Conservation (phyloP, 2,329 filamentous ascomycete genomes). For the Didymella sp. region DNA sequence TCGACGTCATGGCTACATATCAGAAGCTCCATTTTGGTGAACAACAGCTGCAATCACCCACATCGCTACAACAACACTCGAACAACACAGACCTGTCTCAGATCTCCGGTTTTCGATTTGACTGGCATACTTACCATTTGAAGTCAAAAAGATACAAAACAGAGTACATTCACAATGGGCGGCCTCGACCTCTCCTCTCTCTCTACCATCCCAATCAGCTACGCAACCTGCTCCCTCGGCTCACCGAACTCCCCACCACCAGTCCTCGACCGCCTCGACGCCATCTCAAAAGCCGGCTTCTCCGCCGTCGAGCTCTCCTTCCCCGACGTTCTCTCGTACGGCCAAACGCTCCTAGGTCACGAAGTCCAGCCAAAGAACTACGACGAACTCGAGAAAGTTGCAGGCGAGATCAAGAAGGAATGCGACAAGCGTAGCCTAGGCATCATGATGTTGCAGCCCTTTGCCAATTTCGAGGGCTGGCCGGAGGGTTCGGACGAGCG, state of each 20-base stretch:
- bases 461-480: slow-evolving; percentile 81
- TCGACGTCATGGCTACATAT: slow-evolving; percentile 37
- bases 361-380: slow-evolving; percentile 66
- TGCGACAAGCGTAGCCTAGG: slow-evolving; percentile 63
- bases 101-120: not conserved
- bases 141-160: not conserved
- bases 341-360: slow-evolving; percentile 58
- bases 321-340: slow-evolving; percentile 73
- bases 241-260: slow-evolving; percentile 52
- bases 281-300: slow-evolving; percentile 71
- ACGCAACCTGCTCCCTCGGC: slow-evolving; percentile 65
- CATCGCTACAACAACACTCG: not conserved
- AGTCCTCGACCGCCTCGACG: slow-evolving; percentile 66
- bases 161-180: slow-evolving; percentile 35
- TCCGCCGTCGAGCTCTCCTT: slow-evolving; percentile 76
- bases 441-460: slow-evolving; percentile 77
- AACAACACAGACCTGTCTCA: not conserved
- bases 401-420: slow-evolving; percentile 61
- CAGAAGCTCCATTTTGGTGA: slow-evolving; percentile 9
- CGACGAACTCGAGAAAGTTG: slow-evolving; percentile 62
- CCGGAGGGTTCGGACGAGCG: slow-evolving; percentile 63
- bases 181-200: slow-evolving; percentile 45
- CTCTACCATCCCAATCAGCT: slow-evolving; percentile 57
- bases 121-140: not conserved
- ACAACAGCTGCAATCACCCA: not conserved